phyloP scores from a whole-genome alignment of 208 protist genomes.

The Acanthamoeba healyi region DNA sequence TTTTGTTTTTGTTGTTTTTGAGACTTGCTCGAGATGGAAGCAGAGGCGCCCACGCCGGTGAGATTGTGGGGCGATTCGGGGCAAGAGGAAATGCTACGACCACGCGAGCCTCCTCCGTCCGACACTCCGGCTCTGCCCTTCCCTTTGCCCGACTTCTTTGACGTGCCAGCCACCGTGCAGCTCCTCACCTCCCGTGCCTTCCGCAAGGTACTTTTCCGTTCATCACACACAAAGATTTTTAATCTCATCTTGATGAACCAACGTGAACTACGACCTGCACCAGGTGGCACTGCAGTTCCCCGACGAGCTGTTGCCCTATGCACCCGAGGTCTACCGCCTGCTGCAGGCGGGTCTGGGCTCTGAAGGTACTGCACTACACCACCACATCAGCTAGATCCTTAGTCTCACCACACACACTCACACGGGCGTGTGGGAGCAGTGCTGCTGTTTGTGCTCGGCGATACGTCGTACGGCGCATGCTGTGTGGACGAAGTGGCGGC shows the following conservation, averaged over 20 bases:
- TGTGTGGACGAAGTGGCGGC: slow-evolving; percentile 88
- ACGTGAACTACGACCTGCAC: slow-evolving; percentile 1
- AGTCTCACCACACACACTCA: not conserved
- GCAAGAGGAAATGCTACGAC: not conserved
- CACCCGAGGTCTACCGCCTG: slow-evolving; percentile 25
- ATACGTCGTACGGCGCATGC: slow-evolving; percentile 87
- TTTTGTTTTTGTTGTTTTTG: not conserved
- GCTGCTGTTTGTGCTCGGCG: slow-evolving; percentile 82
- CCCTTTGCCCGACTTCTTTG: slow-evolving; percentile 7
- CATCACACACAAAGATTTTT: not conserved
- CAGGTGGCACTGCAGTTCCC: slow-evolving; percentile 84
- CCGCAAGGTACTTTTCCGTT: not conserved
- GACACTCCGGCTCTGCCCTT: not conserved
- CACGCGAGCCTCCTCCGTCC: not conserved
- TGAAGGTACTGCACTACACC: not conserved
- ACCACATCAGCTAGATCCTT: too few relatives aligned
- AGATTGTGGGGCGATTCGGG: slow-evolving; percentile 19
- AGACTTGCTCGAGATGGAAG: not conserved
- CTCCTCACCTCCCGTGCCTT: slow-evolving; percentile 86
- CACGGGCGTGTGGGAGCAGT: not conserved
- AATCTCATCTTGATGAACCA: not conserved
- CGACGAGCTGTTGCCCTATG: slow-evolving; percentile 78
- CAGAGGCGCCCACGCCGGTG: not conserved
- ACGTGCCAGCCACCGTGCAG: slow-evolving; percentile 85
- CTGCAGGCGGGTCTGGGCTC: not conserved